Percentiles rank a stretch among this genome's conserved stretches.
Conservation (phyloP, 163 green algal species). For the Chloromonas sp. region DNA sequence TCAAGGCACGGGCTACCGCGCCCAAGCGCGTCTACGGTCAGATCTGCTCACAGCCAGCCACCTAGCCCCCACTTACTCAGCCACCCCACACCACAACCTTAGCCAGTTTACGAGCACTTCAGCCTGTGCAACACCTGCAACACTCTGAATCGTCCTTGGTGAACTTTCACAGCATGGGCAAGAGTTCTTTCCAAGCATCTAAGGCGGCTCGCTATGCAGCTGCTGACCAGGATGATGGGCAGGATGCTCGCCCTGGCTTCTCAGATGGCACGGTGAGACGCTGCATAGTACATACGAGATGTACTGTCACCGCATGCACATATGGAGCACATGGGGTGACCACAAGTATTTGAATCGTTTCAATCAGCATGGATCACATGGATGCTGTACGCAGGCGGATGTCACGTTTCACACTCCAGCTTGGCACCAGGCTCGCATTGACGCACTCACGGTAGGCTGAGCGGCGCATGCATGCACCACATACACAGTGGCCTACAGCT, state of each 20-base stretch:
- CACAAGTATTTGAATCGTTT: too few species aligned
- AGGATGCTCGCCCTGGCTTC: neutral
- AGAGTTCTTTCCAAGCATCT: neutral
- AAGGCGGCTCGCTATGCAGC: slow-evolving; percentile 2
- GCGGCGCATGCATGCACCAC: neutral
- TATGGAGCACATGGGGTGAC: too few species aligned
- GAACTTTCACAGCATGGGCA: neutral
- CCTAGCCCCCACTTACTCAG: too few species aligned
- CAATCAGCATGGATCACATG: too few species aligned
- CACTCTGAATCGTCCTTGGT: too few species aligned
- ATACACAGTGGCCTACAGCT: neutral
- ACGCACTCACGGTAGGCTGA: slow-evolving; percentile 5
- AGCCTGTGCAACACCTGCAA: too few species aligned
- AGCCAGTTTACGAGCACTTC: too few species aligned
- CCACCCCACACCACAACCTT: too few species aligned
- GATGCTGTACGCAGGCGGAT: slow-evolving; percentile 5
- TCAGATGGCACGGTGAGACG: neutral
- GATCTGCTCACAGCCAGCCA: too few species aligned
- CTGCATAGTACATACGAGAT: neutral
- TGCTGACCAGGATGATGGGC: neutral
- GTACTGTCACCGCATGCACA: neutral
- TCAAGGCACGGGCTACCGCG: too few species aligned
- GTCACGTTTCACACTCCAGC: slow-evolving; percentile 26
- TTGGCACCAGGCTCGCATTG: slow-evolving; percentile 32
- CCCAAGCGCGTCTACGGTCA: too few species aligned